Base-by-base conservation (phyloP, 1,284 basidiomycete species). In the Leccinum solheimii region DNA sequence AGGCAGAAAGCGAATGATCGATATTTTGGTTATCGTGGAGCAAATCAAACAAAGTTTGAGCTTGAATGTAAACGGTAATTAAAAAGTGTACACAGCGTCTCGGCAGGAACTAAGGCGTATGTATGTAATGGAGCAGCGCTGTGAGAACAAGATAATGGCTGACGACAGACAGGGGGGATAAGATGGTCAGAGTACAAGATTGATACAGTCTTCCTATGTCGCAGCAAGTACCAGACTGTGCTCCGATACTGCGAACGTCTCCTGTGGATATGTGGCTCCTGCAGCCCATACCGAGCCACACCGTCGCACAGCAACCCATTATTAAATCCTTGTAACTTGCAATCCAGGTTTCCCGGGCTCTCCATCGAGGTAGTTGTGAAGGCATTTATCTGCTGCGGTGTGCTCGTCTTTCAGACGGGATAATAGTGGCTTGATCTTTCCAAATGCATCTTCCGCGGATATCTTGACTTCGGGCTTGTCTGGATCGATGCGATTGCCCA, bases 401-500 rank as follows among this genome's bases (percentile, higher is more conserved):
- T 87, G 87, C 67, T 90, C 86, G 57, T 74, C 75, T 73, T 84
- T 83, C 62, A 87, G 83, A 58, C 79, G 76, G 32, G 69, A 69
- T 57, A 91, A 75, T 32, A 88, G 73, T 13, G 74, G 75, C 56
- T 71, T 74, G 76, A 95, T 94, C 73, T 80, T 80, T 9, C 75
- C 73, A 19, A 95, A 77, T 14, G 94, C 93, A 32, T 86, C 87
- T 1, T 81, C 76, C 10, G 77, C 69, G 2, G 78, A 75, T 57
- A 94, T 76, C 63, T 78, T 79, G 50, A 76, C 75, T 6, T 71
- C 69, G 27, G 80, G 77, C 61, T 64, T 73, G 61, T 71, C 72
- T 30, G 69, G 70, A 70, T 90, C 86, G 26, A 79, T 78, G 59
- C 78, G 73, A 58, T 82, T 83, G 56, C 94, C 94, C 71, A 91